These are phyloP conservation scores for Clavulina sp. DNA, from an alignment of 768 basidiomycete species.

Conservation along the genomic window DNA sequence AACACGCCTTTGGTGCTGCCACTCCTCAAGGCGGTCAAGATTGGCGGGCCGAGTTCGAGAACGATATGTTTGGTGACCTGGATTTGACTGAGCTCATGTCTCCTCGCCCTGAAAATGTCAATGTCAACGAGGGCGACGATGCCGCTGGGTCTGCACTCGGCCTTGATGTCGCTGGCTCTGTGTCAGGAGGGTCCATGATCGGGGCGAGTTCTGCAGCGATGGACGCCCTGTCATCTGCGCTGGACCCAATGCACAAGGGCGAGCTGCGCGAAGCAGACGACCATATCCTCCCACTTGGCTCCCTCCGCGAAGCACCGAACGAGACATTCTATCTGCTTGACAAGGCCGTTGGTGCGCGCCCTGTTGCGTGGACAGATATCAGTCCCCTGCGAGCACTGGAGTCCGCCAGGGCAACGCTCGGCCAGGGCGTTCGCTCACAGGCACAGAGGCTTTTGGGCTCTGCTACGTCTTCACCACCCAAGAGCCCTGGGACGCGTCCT, in stretches of 20 bases:
- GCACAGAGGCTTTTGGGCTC: too few species aligned
- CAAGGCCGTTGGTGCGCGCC: constrained; percentile 12
- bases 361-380: constrained; percentile 10
- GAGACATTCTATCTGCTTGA: constrained; percentile 12
- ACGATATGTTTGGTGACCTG: constrained; percentile 7
- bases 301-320: constrained; percentile 12
- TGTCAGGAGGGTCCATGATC: too few species aligned
- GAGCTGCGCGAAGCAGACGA: constrained; percentile 13
- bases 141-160: too few species aligned
- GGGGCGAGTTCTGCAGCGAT: too few species aligned
- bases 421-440: not conserved
- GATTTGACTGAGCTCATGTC: too few species aligned
- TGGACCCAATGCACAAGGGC: constrained; percentile 12
- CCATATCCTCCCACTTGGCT: constrained; percentile 14
- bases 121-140: too few species aligned
- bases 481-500: too few species aligned
- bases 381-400: not conserved
- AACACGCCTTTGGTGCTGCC: too few species aligned
- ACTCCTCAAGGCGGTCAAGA: constrained; percentile 34
- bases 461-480: too few species aligned
- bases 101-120: too few species aligned
- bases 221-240: constrained; percentile 23
- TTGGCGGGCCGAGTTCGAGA: constrained; percentile 19
- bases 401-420: constrained; percentile 4
- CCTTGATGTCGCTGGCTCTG: too few species aligned